Evolutionary conservation across 305 asterid genomes (phyloP).

Genomic region (Fraxinus paxiana): DNA sequence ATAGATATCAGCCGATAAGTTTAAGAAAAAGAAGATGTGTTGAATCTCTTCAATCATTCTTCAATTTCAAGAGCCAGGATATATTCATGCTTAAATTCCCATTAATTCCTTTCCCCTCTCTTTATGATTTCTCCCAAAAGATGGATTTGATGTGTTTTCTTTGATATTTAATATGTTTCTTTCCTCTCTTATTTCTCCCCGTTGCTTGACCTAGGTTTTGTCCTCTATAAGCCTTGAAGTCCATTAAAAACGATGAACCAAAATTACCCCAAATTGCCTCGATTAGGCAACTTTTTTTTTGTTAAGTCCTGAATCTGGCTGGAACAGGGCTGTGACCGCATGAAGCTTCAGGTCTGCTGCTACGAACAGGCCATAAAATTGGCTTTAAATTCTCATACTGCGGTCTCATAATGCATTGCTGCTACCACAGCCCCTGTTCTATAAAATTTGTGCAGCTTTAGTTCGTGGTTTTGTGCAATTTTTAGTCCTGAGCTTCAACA

Average conservation of each 20-base stretch:
- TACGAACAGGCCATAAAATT: not conserved
- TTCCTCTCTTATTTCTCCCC: not conserved
- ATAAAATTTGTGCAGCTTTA: not conserved
- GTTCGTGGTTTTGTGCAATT: not conserved
- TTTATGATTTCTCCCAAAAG: not conserved
- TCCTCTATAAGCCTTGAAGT: not conserved
- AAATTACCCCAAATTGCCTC: not conserved
- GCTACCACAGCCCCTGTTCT: not conserved
- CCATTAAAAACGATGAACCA: not conserved
- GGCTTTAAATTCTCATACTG: not conserved
- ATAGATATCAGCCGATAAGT: not conserved
- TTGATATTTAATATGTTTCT: not conserved
- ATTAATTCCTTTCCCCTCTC: not conserved
- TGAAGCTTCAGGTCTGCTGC: not conserved
- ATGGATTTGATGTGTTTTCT: not conserved
- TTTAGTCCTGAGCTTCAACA: not conserved
- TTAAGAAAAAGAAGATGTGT: not conserved
- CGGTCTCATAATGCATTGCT: not conserved
- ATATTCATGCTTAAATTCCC: not conserved
- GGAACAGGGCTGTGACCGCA: not conserved
- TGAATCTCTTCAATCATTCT: not conserved
- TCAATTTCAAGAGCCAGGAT: not conserved
- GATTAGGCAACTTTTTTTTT: not conserved
- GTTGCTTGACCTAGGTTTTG: not conserved
- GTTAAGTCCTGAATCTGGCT: not conserved